These are phyloP conservation scores for Picea glauca DNA, from an alignment of 75 land plant species.

Conservation along the genomic window DNA sequence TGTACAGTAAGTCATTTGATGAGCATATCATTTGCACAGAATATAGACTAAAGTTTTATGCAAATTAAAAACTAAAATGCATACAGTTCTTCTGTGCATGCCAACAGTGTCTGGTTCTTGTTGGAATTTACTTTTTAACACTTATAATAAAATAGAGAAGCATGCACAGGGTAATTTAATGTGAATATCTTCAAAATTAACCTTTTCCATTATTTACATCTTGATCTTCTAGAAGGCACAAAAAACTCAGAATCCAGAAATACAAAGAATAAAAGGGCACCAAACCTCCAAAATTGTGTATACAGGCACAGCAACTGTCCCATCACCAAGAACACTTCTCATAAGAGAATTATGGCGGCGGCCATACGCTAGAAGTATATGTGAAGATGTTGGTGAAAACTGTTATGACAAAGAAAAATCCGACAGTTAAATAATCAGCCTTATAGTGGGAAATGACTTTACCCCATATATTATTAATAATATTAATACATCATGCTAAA, in stretches of 20 bases:
- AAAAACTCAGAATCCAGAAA: background rate
- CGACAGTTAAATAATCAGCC: constrained; percentile 1
- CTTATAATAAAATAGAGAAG: background rate
- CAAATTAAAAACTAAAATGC: background rate
- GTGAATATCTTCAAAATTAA: background rate
- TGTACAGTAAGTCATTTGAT: background rate
- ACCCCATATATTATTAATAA: background rate
- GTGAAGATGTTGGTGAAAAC: constrained; percentile 97
- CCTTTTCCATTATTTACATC: background rate
- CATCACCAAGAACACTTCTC: constrained; percentile 80
- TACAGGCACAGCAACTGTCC: constrained; percentile 68
- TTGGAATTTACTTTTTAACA: background rate
- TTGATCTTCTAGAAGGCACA: background rate
- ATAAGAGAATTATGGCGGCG: constrained; percentile 91
- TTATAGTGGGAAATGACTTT: background rate
- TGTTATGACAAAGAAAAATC: constrained; percentile 23
- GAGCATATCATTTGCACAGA: background rate
- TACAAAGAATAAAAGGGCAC: background rate
- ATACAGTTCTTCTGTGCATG: background rate
- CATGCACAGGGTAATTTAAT: background rate
- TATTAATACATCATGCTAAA: background rate
- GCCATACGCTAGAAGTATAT: constrained; percentile 88
- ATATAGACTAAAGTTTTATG: background rate
- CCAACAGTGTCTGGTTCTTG: background rate
- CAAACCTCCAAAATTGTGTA: constrained; percentile 91